phyloP scores from a whole-genome alignment of 352 stramenopile species.

The Pythium dissimile region DNA sequence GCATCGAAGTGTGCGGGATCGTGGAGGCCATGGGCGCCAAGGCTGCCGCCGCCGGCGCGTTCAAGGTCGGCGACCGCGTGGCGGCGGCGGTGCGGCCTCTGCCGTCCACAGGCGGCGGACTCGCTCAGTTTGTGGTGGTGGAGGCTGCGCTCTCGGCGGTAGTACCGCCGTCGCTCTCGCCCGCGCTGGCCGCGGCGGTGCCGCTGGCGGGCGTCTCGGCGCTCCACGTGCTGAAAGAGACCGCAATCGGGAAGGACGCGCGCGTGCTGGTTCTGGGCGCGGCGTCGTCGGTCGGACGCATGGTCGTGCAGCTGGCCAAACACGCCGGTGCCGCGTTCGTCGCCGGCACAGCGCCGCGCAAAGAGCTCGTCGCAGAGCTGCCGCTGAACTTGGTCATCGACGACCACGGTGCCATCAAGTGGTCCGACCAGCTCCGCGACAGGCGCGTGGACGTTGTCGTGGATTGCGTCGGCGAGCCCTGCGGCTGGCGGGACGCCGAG shows the following conservation, averaged over 20 bases:
- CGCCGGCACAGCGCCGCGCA: constrained; percentile 42
- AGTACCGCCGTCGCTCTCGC: constrained; percentile 20
- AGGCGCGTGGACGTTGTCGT: constrained; percentile 32
- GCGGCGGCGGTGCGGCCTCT: constrained; percentile 20
- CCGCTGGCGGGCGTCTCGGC: constrained; percentile 27
- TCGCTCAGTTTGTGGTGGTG: constrained; percentile 32
- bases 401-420: constrained; percentile 30
- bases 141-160: constrained; percentile 13
- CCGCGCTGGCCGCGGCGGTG: constrained; percentile 22
- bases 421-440: constrained; percentile 28
- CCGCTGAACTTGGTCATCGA: constrained; percentile 35
- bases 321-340: constrained; percentile 48
- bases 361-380: constrained; percentile 31
- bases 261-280: constrained; percentile 72
- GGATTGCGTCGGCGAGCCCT: constrained; percentile 27
- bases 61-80: constrained; percentile 34
- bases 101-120: constrained; percentile 14
- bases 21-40: constrained; percentile 28
- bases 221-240: constrained; percentile 26
- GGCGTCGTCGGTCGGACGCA: constrained; percentile 55
- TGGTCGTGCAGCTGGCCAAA: constrained; percentile 63
- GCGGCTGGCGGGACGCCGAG: constrained; percentile 25
- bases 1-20: constrained; percentile 37
- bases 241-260: constrained; percentile 35
- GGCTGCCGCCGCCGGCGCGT: constrained; percentile 3